Evolutionary conservation across 2,329 filamentous ascomycete genomes (phyloP).

Genomic region (Aspergillus pseudoglaucus): DNA sequence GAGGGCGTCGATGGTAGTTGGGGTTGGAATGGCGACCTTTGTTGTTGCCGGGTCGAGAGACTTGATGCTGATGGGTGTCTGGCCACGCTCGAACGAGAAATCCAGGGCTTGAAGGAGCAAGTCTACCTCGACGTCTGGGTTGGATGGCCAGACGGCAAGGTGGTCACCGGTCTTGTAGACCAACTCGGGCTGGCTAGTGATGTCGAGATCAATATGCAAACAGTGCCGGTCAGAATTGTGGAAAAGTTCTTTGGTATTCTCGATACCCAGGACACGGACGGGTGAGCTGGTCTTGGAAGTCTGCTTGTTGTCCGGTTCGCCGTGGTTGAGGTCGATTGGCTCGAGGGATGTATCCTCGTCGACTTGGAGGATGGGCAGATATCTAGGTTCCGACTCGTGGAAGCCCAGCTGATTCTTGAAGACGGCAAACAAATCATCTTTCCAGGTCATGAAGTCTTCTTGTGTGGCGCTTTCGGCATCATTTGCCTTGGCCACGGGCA

Average conservation of each 20-base stretch:
- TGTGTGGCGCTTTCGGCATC: slow-evolving; percentile 93
- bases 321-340: slow-evolving; percentile 74
- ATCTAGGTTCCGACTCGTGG: slow-evolving; percentile 82
- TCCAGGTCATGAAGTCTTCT: slow-evolving; percentile 93
- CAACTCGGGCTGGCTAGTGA: slow-evolving; percentile 68
- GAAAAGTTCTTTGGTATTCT: slow-evolving; percentile 74
- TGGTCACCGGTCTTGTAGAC: slow-evolving; percentile 92
- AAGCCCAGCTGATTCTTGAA: slow-evolving; percentile 70
- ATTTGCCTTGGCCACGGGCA: slow-evolving; percentile 79
- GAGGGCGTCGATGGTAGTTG: slow-evolving; percentile 81
- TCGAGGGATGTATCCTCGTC: slow-evolving; percentile 63
- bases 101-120: slow-evolving; percentile 68
- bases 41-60: slow-evolving; percentile 61
- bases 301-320: slow-evolving; percentile 77
- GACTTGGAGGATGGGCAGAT: slow-evolving; percentile 76
- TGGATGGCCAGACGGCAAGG: slow-evolving; percentile 86
- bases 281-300: slow-evolving; percentile 59
- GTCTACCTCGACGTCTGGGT: slow-evolving; percentile 78
- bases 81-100: slow-evolving; percentile 37
- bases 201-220: slow-evolving; percentile 81
- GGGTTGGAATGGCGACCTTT: slow-evolving; percentile 78
- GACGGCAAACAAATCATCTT: slow-evolving; percentile 84
- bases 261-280: slow-evolving; percentile 81
- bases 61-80: slow-evolving; percentile 50
- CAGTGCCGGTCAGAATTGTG: slow-evolving; percentile 74